phyloP scores from a whole-genome alignment of 345 rosid genomes.

The Hibiscus trionum region DNA sequence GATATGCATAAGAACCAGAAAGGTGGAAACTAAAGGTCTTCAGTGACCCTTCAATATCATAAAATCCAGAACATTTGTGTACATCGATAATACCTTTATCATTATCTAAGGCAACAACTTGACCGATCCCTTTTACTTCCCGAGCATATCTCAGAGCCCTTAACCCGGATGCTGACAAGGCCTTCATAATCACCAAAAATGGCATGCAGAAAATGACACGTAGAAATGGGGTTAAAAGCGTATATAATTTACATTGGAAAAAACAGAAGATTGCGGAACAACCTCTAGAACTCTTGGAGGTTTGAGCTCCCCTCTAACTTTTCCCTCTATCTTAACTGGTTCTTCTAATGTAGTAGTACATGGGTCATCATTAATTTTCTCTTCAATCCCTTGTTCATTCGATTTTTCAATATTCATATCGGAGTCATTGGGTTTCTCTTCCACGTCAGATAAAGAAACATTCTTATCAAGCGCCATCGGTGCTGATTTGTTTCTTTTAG shows the following conservation, averaged over 20 bases:
- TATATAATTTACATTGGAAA: background rate
- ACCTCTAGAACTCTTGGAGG: constrained; percentile 95
- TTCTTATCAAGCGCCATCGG: constrained; percentile 32
- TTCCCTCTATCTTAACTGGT: constrained; percentile 39
- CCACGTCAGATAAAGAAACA: constrained; percentile 23
- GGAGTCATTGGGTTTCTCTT: constrained; percentile 27
- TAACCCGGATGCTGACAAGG: constrained; percentile 92
- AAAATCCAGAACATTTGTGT: background rate
- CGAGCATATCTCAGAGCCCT: constrained; percentile 92
- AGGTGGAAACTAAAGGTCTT: too few species aligned
- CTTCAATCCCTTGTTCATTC: constrained; percentile 37
- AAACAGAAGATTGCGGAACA: constrained; percentile 12
- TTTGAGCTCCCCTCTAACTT: constrained; percentile 52
- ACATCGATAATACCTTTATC: constrained; percentile 54
- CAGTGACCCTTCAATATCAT: background rate
- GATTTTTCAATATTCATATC: constrained; percentile 26
- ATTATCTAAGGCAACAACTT: constrained; percentile 92
- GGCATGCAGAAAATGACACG: background rate
- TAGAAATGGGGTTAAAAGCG: background rate
- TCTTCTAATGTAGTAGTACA: constrained; percentile 32
- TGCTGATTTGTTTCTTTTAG: constrained; percentile 44
- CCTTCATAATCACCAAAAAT: constrained; percentile 37
- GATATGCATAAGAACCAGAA: background rate
- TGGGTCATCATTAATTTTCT: constrained; percentile 34
- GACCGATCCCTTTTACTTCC: constrained; percentile 85